These are phyloP conservation scores for Phytopythium ostracodes DNA, from an alignment of 352 stramenopile species.

Conservation along the genomic window DNA sequence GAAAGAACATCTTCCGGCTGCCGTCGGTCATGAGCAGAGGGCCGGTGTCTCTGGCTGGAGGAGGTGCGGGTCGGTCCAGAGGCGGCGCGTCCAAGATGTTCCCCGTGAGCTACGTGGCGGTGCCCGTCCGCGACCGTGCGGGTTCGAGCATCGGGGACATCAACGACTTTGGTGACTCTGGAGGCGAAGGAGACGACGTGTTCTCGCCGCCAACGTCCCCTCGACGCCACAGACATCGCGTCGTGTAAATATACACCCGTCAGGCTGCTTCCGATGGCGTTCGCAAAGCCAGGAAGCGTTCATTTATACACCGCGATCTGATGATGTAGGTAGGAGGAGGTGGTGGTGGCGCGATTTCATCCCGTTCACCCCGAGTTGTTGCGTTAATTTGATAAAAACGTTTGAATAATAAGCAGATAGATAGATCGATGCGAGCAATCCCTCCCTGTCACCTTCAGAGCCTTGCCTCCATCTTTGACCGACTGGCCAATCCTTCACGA, in stretches of 20 bases:
- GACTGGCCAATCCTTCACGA: background rate
- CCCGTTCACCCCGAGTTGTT: background rate
- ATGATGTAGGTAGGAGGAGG: no score
- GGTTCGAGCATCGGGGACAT: conserved; percentile 23
- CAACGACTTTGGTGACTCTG: conserved; percentile 17
- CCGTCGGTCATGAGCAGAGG: conserved; percentile 32
- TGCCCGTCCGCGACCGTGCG: conserved; percentile 10
- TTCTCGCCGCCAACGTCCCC: conserved; percentile 25
- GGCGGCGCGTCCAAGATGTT: conserved; percentile 12
- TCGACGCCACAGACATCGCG: conserved; percentile 15
- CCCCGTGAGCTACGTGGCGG: conserved; percentile 6
- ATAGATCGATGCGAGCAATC: background rate
- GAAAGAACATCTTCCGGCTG: conserved; percentile 55
- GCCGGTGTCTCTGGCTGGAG: conserved; percentile 3
- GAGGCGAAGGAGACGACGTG: conserved; percentile 16
- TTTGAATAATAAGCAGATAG: conserved; percentile 5
- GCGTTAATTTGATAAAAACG: background rate
- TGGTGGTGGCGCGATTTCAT: background rate
- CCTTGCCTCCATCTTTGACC: background rate
- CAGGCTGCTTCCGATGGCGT: no score
- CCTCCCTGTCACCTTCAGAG: no score
- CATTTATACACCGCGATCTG: background rate
- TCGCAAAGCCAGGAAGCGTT: no score
- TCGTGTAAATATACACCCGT: background rate
- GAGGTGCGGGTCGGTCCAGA: conserved; percentile 14